These are phyloP conservation scores for Platanthera zijinensis DNA, from an alignment of 106 monocot genomes.

Conservation along the genomic window DNA sequence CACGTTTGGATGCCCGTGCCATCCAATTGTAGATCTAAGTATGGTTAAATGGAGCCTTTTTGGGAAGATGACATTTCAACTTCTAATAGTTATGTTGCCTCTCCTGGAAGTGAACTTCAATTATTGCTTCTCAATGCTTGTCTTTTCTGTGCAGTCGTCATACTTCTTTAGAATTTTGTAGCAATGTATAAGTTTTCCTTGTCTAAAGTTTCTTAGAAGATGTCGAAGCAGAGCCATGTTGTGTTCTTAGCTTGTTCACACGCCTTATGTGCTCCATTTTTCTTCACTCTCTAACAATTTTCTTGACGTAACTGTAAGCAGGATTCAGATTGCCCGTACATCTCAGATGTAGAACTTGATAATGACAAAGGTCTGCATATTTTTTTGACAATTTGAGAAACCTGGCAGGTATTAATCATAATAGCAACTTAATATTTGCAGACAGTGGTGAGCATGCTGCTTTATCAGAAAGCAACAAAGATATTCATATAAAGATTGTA, in stretches of 20 bases:
- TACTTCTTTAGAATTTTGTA: background rate
- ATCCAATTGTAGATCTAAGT: background rate
- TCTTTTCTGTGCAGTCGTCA: background rate
- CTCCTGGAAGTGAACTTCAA: background rate
- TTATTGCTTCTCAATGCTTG: background rate
- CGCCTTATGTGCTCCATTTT: background rate
- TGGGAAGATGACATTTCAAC: background rate
- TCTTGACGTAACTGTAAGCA: constrained; percentile 7
- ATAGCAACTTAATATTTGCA: constrained; percentile 15
- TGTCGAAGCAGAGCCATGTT: no score
- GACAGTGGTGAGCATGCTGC: constrained; percentile 13
- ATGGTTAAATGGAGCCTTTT: background rate
- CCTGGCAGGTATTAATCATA: background rate
- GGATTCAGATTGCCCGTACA: constrained; percentile 65
- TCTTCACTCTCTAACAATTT: constrained; percentile 5
- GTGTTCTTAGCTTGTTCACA: background rate
- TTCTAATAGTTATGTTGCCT: background rate
- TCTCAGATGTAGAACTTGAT: constrained; percentile 36
- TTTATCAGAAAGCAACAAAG: constrained; percentile 34
- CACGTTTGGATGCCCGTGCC: background rate
- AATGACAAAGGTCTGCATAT: constrained; percentile 24
- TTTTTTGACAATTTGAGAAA: background rate
- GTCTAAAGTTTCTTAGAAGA: no score
- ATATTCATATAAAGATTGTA: constrained; percentile 31
- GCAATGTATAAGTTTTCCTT: no score